A percentile compares a stretch with the other conserved stretches of the same genome.
Evolutionary conservation across 1,284 basidiomycete genomes (phyloP).

Genomic region (Leccinum subatratum): DNA sequence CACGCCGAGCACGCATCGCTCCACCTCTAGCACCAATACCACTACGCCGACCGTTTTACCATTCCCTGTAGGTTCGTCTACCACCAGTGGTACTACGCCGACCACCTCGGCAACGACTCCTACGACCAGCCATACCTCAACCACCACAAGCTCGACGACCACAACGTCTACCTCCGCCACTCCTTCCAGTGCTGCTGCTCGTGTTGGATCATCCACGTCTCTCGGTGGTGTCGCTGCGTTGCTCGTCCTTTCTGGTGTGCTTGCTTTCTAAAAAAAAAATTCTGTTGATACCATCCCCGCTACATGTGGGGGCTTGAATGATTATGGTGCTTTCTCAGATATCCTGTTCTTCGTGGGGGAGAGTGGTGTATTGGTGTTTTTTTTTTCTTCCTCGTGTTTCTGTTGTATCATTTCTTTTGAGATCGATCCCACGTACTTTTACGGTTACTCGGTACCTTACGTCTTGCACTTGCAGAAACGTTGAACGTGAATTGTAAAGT

Average conservation of each 20-base stretch:
- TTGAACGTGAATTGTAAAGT: background rate
- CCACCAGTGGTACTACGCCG: conserved; percentile 7
- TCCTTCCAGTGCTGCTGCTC: conserved; percentile 20
- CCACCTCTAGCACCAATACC: background rate
- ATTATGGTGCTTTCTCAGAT: conserved; percentile 5
- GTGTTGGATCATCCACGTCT: conserved; percentile 21
- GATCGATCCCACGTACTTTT: conserved; percentile 8
- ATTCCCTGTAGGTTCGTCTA: background rate
- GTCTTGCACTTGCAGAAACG: background rate
- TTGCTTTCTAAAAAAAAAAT: conserved; percentile 26
- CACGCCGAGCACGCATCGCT: background rate
- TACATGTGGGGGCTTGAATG: conserved; percentile 11
- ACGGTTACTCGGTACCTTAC: conserved; percentile 2
- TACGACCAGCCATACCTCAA: conserved; percentile 1
- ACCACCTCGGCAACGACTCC: conserved; percentile 4
- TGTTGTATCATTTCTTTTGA: conserved; percentile 21
- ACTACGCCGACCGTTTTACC: conserved; percentile 5
- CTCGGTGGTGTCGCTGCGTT: conserved; percentile 21
- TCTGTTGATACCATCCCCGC: conserved; percentile 8
- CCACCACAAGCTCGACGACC: conserved; percentile 7
- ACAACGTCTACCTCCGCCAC: conserved; percentile 16
- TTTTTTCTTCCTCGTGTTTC: conserved; percentile 7
- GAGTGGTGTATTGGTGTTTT: conserved; percentile 5
- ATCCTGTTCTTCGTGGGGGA: conserved; percentile 7
- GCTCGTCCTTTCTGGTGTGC: conserved; percentile 22